A percentile compares a stretch with the other conserved stretches of the same genome.
phyloP scores from a whole-genome alignment of 2,329 filamentous ascomycete species.

The Botryotinia narcissicola region DNA sequence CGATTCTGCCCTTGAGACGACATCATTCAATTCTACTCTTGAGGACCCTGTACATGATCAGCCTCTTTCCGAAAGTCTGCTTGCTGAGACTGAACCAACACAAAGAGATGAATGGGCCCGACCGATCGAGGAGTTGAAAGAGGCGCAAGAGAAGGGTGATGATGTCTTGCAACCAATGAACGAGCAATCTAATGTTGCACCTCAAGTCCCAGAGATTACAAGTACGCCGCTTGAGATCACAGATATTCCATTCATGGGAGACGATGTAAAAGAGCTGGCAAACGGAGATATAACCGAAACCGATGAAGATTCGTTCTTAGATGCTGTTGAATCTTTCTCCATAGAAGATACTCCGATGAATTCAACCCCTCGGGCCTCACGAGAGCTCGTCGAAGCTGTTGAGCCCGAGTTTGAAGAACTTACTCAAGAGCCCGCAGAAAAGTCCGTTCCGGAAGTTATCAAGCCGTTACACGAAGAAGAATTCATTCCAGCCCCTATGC shows the following conservation, averaged over 20 bases:
- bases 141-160: background rate
- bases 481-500: background rate
- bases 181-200: background rate
- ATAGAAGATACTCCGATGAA: background rate
- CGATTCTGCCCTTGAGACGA: background rate
- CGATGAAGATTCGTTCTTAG: background rate
- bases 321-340: conserved; percentile 4
- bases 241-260: background rate
- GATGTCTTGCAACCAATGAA: background rate
- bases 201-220: background rate
- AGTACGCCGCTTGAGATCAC: background rate
- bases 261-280: background rate
- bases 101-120: background rate
- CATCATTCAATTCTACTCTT: background rate
- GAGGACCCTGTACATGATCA: background rate
- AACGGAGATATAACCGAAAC: background rate
- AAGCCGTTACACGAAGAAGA: background rate
- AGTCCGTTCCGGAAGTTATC: background rate
- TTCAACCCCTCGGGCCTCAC: background rate
- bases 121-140: background rate
- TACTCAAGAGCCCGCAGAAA: background rate
- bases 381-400: background rate
- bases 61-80: background rate
- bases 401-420: background rate
- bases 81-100: background rate